Base-by-base conservation (phyloP, 1,284 basidiomycete genomes). In the Melampsora americana region DNA sequence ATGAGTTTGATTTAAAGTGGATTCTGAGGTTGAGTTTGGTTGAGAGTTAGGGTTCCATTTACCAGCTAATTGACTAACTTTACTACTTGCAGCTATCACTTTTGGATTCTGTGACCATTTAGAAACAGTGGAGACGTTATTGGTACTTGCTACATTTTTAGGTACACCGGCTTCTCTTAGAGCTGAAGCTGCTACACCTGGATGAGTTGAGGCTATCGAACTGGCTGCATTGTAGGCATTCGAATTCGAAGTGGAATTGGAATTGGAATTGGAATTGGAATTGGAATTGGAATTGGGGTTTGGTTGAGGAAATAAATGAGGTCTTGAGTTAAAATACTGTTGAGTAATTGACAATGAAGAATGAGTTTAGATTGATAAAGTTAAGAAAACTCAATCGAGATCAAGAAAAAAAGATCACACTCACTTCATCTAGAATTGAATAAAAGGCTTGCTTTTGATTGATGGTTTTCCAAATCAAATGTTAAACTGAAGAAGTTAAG, bases 401-500 rank as follows among this genome's bases (percentile, higher is more conserved):
- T 18, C 6, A 11, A 32, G 30, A 26, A 53, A 62, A 28, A 56
- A n/a, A n/a, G 30, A 44, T n/a, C n/a, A n/a, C n/a, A n/a, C 70
- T 66, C 18, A 74, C 72, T 61, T 74, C 72, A 74, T 74, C 72
- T 16, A 74, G 65, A 23, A 74, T 74, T 26, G 72, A 74, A 66
- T 74, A 74, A n/a, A 74, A 74, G 16, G 72, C 72, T 66, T 74
- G 32, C 72, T 74, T 16, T 56, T 7, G 7, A 23, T 7, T 7
- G 14, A 2, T 7, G 20, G n/a, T 5, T n/a, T 56, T 7, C 6
- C 7, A 56, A 28, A 20, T n/a, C 28, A 28, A 56, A 14, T 56
- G 20, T 11, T 48, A 11, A 20, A 11, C 20, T 11, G 11, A 48
- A 11, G 20, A 28, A n/a, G 53, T 56, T 28, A n/a, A 23, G n/a